A percentile compares a stretch with the other conserved stretches of the same genome.
phyloP scores from a whole-genome alignment of 75 land plant species.

The Cunninghamia lanceolata region DNA sequence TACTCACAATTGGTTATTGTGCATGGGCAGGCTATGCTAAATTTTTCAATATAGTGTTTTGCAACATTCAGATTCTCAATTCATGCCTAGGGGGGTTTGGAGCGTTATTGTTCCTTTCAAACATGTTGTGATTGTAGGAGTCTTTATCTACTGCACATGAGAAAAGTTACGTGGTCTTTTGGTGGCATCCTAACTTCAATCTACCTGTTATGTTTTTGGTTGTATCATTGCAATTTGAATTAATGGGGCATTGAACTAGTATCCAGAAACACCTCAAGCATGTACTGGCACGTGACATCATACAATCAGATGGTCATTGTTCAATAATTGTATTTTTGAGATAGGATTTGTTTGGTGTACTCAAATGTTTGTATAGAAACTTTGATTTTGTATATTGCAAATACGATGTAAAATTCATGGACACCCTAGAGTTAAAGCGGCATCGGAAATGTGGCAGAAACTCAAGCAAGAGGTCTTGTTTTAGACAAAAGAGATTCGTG shows the following conservation, averaged over 20 bases:
- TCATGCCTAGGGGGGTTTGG: conserved; percentile 2
- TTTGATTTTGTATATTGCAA: background rate
- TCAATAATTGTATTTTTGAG: background rate
- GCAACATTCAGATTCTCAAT: conserved; percentile 1
- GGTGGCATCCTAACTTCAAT: background rate
- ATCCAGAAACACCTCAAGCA: background rate
- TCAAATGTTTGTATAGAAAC: background rate
- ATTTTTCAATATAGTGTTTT: conserved; percentile 9
- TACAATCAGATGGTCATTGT: background rate
- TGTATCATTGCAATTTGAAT: background rate
- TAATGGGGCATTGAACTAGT: background rate
- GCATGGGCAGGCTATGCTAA: conserved; percentile 9
- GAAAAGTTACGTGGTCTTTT: background rate
- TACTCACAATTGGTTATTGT: conserved; percentile 3
- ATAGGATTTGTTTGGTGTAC: background rate
- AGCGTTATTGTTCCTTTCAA: background rate
- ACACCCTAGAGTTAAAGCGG: background rate
- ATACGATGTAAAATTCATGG: background rate
- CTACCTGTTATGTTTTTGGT: background rate
- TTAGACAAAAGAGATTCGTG: background rate
- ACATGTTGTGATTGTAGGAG: background rate
- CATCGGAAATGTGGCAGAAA: background rate
- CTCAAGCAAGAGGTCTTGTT: background rate
- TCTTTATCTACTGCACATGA: background rate
- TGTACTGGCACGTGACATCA: background rate